These are phyloP conservation scores for Komagataella mondaviorum DNA, from an alignment of 805 yeast species.

Conservation along the genomic window DNA sequence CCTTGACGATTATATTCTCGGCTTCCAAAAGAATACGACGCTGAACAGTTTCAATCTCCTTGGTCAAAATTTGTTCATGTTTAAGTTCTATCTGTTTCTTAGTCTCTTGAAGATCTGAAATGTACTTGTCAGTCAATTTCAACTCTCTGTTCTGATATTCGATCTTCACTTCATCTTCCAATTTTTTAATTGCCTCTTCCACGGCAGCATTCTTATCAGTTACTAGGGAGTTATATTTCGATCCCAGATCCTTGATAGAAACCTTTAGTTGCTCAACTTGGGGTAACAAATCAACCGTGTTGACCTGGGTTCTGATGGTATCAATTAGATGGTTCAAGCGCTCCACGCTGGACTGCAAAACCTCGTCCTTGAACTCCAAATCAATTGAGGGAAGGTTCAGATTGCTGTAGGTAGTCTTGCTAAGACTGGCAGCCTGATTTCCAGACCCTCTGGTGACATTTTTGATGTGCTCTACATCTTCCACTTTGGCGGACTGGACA, in stretches of 20 bases:
- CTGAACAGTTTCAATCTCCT: conserved; percentile 58
- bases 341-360: conserved; percentile 19
- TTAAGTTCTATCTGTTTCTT: conserved; percentile 46
- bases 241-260: conserved; percentile 6
- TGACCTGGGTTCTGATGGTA: conserved; percentile 11
- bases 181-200: conserved; percentile 11
- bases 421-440: conserved; percentile 6
- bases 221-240: conserved; percentile 9
- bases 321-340: conserved; percentile 21
- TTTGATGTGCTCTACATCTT: conserved; percentile 8
- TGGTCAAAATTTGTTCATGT: conserved; percentile 39
- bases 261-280: not conserved
- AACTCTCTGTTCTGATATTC: conserved; percentile 29
- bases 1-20: conserved; percentile 55
- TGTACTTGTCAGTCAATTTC: conserved; percentile 43
- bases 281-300: conserved; percentile 6
- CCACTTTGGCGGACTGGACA: conserved; percentile 19
- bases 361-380: conserved; percentile 15
- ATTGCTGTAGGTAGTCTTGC: not conserved
- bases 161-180: conserved; percentile 17
- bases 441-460: conserved; percentile 5
- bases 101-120: conserved; percentile 47
- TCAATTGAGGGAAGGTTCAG: conserved; percentile 15
- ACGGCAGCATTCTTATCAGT: conserved; percentile 10
- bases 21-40: conserved; percentile 57